Evolutionary conservation across 139 green algal species (phyloP), one percentile per base, ranked within the genome.

Genomic region (Coelastrella sp.): DNA sequence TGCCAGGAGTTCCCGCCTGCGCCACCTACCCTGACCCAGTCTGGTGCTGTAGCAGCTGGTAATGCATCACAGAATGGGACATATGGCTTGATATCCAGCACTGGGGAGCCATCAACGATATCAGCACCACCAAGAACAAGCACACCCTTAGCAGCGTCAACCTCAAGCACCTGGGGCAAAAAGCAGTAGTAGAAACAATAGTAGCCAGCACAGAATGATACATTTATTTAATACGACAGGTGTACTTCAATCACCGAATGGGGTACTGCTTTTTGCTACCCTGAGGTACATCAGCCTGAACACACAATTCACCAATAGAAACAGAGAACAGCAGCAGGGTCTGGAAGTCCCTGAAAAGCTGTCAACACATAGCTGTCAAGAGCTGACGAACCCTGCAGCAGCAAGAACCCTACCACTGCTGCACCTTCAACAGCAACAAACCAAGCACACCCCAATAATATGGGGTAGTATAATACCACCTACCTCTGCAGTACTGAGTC

Each of bases 21-120:
- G 5, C 48, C 53, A 50, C 85, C 35, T 84, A 92, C 92, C 91
- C 69, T 66, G 13, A 98, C 96, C 96, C 96, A 99, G 2, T 82
- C 4, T 2, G 96, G 96, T 5, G 94, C 94, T 1, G 66, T 76
- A 7, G 96, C 95, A 3, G 25, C n/a, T 0, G 88, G 11, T 9
- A 97, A 43, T 25, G 83, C 80, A 85, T 99, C 96, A 69, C 91
- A 95, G 76, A 97, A 98, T 8, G 95, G 93, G 30, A 98, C 83
- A 85, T 98, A 99, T 13, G 96, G 96, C 83, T 99, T 99, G 63
- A 99, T 91, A 85, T 99, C 96, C 21, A 99, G 90, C 53, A 99
- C 91, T 0, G 96, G 95, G 4, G 91, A 94, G 60, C 96, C 96
- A 78, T 99, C 93, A 60, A 99, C 95, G 48, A 98, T 88, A 88